Base-by-base conservation (phyloP, 176 grass and related monocot genomes). In the Musa itinerans region DNA sequence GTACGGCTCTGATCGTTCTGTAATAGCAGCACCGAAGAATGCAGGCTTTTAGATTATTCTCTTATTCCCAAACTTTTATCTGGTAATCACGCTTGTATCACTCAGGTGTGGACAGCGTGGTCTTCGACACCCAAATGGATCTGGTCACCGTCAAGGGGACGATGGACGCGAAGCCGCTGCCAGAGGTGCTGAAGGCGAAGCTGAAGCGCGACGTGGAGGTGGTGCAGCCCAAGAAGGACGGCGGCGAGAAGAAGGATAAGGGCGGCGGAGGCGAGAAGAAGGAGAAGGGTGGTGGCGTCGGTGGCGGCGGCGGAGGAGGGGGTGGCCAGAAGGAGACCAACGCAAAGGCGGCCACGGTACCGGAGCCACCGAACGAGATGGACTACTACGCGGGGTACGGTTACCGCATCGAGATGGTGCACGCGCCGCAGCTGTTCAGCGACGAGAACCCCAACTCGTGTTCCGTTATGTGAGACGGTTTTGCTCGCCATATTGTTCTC, bases 371-470 rank as follows among this genome's bases (percentile, higher is more conserved):
- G 54, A 80, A 82, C 13, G 69, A 4, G 43, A 26, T 52, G 75
- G 61, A 53, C 13, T 65, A 82, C 72, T 77, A 79, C 3, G 83
- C 52, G 10, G 73, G 63, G 53, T 76, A 75, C 29, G 54, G 65
- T 54, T 89, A 86, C 87, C 80, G 81, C 66, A 68, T 89, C 59
- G 75, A 92, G 63, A 73, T 84, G 8, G 20, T 87, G 9, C 76
- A 73, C 13, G 81, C 78, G 15, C 81, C 85, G 2, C 75, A 92
- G 83, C 79, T 87, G 23, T 88, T 96, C 61, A 89, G 85, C 76
- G 92, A 96, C 55, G 92, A 92, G 56, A 96, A 96, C 78, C 92
- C 92, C 74, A 96, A 96, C 71, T 85, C 86, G 7, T 96, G 92
- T 78, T 50, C 72, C 71, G 43, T 96, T 29, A 87, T 92, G 86